Conservation (phyloP, 495 filamentous ascomycete genomes). For the Monascus purpureus region DNA sequence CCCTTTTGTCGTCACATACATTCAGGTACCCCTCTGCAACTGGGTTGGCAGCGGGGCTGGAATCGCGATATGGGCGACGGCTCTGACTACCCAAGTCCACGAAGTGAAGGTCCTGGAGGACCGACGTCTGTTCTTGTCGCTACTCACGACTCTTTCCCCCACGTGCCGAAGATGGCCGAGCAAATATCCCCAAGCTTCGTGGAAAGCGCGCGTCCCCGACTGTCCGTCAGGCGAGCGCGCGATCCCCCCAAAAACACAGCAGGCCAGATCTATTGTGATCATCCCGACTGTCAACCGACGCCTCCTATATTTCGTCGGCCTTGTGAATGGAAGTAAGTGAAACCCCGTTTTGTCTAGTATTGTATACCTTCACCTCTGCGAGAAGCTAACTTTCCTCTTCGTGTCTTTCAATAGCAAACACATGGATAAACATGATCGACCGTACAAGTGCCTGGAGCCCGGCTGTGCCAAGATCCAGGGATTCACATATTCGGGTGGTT, state of each 20-base stretch:
- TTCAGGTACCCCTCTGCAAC: conserved; percentile 11
- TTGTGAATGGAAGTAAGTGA: conserved; percentile 83
- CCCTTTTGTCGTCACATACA: conserved; percentile 1
- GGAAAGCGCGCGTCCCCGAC: conserved; percentile 28
- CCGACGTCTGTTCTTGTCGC: conserved; percentile 27
- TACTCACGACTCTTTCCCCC: conserved; percentile 20
- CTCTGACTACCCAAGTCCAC: conserved; percentile 37
- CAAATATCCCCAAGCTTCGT: conserved; percentile 22
- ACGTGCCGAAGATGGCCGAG: conserved; percentile 29
- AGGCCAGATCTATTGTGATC: conserved; percentile 58
- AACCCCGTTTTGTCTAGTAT: not conserved
- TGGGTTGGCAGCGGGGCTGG: conserved; percentile 22
- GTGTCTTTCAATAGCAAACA: conserved; percentile 55
- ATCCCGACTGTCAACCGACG: conserved; percentile 40
- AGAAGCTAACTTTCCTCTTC: too few species aligned
- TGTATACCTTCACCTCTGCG: too few species aligned
- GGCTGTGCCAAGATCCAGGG: conserved; percentile 81
- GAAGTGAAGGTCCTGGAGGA: conserved; percentile 33
- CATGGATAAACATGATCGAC: conserved; percentile 92
- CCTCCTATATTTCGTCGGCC: conserved; percentile 57
- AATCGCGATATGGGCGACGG: conserved; percentile 33
- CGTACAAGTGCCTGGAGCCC: conserved; percentile 64
- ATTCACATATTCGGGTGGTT: conserved; percentile 85
- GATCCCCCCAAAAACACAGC: conserved; percentile 50
- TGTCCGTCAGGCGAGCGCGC: conserved; percentile 33